Conservation (phyloP, 768 basidiomycete genomes). For the Tricholoma bakamatsutake region DNA sequence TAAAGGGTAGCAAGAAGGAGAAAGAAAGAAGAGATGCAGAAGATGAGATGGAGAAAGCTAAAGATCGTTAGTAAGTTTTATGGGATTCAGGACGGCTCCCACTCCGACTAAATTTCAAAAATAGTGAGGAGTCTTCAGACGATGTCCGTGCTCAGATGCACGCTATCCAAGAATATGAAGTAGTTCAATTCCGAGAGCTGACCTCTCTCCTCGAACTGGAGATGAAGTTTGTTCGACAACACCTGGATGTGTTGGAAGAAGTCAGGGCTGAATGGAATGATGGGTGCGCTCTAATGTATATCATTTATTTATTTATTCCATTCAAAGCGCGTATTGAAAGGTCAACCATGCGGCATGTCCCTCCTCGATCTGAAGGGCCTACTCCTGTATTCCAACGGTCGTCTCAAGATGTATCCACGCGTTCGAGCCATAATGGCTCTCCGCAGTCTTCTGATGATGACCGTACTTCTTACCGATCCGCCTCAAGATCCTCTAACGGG, state of each 20-base stretch:
- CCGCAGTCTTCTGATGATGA: constrained; percentile 34
- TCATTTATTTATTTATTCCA: not conserved
- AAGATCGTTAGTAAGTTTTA: constrained; percentile 64
- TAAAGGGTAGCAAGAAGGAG: constrained; percentile 71
- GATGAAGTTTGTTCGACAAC: constrained; percentile 66
- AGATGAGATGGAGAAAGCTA: constrained; percentile 69
- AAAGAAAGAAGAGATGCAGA: constrained; percentile 76
- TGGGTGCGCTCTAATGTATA: constrained; percentile 36
- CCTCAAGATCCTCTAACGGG: constrained; percentile 28
- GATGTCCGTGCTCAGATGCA: constrained; percentile 80
- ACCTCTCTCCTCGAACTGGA: constrained; percentile 68
- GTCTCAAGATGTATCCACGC: constrained; percentile 5
- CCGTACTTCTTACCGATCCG: constrained; percentile 28
- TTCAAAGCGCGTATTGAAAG: not conserved
- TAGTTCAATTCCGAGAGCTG: constrained; percentile 64
- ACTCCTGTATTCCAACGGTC: constrained; percentile 10
- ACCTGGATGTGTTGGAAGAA: constrained; percentile 67
- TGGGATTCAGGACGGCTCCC: not conserved
- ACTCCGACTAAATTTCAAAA: constrained; percentile 2
- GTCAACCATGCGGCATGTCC: constrained; percentile 5
- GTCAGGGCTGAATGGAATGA: constrained; percentile 63
- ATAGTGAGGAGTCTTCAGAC: constrained; percentile 80
- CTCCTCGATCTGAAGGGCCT: constrained; percentile 10
- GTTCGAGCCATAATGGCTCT: constrained; percentile 10
- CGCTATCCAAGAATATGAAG: constrained; percentile 75